Conservation (phyloP, 208 protist species). For the Sergeia podlipaevii region DNA sequence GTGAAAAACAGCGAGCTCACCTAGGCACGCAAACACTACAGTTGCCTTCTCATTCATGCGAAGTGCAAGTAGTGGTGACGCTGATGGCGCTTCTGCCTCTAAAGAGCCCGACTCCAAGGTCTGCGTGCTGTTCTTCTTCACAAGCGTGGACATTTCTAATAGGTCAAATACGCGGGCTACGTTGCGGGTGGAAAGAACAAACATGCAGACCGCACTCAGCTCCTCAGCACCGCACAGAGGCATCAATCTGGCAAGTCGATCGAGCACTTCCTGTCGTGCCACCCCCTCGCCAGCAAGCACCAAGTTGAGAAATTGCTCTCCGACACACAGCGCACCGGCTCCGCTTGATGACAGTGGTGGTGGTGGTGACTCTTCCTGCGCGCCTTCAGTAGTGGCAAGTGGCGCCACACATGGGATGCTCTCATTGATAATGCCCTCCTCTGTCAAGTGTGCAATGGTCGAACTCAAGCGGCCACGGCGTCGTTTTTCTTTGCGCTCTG, state of each 20-base stretch:
- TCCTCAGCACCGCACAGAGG: conserved; percentile 26
- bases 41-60: conserved; percentile 41
- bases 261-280: conserved; percentile 48
- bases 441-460: conserved; percentile 44
- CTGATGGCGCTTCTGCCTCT: background rate
- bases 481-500: conserved; percentile 39
- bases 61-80: background rate
- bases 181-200: conserved; percentile 43
- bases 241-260: conserved; percentile 62
- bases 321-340: conserved; percentile 4
- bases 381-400: too few species aligned
- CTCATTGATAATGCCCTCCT: conserved; percentile 39
- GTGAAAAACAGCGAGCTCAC: conserved; percentile 61
- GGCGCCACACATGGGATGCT: conserved; percentile 18
- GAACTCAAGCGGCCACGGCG: conserved; percentile 55
- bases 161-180: conserved; percentile 55
- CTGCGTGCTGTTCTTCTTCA: background rate
- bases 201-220: conserved; percentile 40
- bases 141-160: conserved; percentile 24
- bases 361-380: too few species aligned
- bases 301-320: conserved; percentile 36
- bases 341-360: background rate
- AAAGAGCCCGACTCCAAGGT: background rate
- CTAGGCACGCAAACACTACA: conserved; percentile 57
- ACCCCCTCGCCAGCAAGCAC: conserved; percentile 44